Conservation (phyloP, 2,329 filamentous ascomycete genomes). For the Arthrobotrys iridis region DNA sequence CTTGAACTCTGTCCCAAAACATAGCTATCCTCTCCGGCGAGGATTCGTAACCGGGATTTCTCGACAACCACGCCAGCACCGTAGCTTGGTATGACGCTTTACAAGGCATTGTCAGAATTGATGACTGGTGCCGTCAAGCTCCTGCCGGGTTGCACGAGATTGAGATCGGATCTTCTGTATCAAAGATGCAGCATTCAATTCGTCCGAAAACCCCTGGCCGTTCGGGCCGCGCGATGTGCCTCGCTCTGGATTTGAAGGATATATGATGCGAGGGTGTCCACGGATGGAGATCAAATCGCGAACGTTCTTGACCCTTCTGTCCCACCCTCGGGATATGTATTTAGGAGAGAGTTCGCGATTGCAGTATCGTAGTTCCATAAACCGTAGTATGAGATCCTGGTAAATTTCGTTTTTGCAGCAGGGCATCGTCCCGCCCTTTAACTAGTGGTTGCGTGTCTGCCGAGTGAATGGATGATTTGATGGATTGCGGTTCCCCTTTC, state of each 20-base stretch:
- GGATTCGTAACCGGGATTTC: not conserved
- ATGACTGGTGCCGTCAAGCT: not conserved
- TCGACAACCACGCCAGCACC: not conserved
- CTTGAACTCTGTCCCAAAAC: not conserved
- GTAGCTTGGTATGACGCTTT: not conserved
- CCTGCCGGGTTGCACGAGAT: no score
- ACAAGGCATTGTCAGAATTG: not conserved
- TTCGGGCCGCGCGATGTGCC: not conserved
- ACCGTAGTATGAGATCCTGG: not conserved
- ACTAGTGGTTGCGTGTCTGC: no score
- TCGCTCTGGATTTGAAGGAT: not conserved
- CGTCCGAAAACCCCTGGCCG: not conserved
- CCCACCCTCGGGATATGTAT: not conserved
- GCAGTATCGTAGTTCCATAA: not conserved
- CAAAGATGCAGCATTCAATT: not conserved
- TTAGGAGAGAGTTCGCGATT: not conserved
- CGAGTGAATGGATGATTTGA: no score
- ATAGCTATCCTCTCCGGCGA: not conserved
- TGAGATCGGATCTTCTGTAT: not conserved
- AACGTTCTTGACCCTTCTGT: not conserved
- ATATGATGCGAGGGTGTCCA: no score
- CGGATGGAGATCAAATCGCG: no score
- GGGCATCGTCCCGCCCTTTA: not conserved
- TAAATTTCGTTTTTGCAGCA: not conserved
- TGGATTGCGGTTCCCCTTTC: no score